phyloP scores from a whole-genome alignment of 768 basidiomycete genomes.

The Hygrophoropsis aurantiaca region DNA sequence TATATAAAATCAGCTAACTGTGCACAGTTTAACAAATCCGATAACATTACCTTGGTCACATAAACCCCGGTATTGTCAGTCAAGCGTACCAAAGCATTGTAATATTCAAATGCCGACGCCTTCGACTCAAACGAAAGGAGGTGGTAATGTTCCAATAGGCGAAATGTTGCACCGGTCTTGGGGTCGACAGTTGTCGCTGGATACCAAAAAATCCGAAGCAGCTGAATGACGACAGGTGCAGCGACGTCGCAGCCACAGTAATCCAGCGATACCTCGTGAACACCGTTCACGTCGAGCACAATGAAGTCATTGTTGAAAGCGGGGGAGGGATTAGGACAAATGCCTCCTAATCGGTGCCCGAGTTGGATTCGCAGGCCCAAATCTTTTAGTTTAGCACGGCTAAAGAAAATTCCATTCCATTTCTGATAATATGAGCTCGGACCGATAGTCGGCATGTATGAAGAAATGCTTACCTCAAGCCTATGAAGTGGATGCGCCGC shows the following conservation, averaged over 20 bases:
- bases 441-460: no score
- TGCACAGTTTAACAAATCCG: slow-evolving; percentile 11
- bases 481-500: no score
- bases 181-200: slow-evolving; percentile 8
- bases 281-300: slow-evolving; percentile 20
- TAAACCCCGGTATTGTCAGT: slow-evolving; percentile 1
- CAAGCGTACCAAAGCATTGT: not conserved
- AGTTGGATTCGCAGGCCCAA: slow-evolving; percentile 20
- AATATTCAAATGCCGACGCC: slow-evolving; percentile 12
- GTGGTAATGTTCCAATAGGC: slow-evolving; percentile 7
- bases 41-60: not conserved
- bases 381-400: slow-evolving; percentile 5
- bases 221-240: slow-evolving; percentile 11
- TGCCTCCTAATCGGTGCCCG: no score
- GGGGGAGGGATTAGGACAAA: not conserved
- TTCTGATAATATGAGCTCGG: no score
- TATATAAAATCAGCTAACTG: not conserved
- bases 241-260: slow-evolving; percentile 10
- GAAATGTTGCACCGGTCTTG: slow-evolving; percentile 8
- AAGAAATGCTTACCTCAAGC: no score
- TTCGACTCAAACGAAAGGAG: slow-evolving; percentile 10
- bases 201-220: slow-evolving; percentile 11
- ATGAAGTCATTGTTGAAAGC: slow-evolving; percentile 13
- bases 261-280: slow-evolving; percentile 15
- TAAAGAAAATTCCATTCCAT: slow-evolving; percentile 12